A percentile compares a stretch with the other conserved stretches of the same genome.
phyloP scores from a whole-genome alignment of 805 yeast species.

The Cyberlindnera petersonii region DNA sequence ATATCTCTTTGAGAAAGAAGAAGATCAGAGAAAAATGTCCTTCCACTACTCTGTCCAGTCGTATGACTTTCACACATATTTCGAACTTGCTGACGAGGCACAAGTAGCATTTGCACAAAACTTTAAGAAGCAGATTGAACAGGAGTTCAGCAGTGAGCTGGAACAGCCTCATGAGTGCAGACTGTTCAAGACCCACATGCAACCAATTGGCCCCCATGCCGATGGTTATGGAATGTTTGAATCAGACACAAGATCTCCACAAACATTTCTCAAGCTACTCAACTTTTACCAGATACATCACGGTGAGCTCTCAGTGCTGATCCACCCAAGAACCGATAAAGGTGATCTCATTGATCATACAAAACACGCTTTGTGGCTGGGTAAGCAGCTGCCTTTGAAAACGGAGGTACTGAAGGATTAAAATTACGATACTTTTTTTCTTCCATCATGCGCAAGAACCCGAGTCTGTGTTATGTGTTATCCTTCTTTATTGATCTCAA shows the following conservation, averaged over 20 bases:
- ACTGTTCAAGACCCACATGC: slow-evolving; percentile 42
- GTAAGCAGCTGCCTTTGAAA: slow-evolving; percentile 35
- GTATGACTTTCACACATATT: slow-evolving; percentile 57
- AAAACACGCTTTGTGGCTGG: slow-evolving; percentile 53
- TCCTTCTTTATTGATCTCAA: no score
- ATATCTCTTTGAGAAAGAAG: no score
- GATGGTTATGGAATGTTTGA: slow-evolving; percentile 50
- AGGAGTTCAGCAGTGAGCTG: slow-evolving; percentile 40
- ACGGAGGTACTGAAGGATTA: slow-evolving; percentile 6
- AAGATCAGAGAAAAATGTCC: no score
- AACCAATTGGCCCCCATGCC: slow-evolving; percentile 57
- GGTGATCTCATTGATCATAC: slow-evolving; percentile 45
- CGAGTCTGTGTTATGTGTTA: no score
- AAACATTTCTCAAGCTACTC: slow-evolving; percentile 40
- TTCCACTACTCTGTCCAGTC: slow-evolving; percentile 32
- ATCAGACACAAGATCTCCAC: slow-evolving; percentile 46
- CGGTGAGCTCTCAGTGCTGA: slow-evolving; percentile 46
- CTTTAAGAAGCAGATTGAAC: slow-evolving; percentile 37
- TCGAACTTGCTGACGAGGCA: slow-evolving; percentile 25
- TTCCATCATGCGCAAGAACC: not conserved
- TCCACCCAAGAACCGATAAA: slow-evolving; percentile 48
- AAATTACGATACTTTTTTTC: not conserved
- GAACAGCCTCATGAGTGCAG: slow-evolving; percentile 37
- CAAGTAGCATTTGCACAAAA: slow-evolving; percentile 35
- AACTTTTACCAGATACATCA: slow-evolving; percentile 53